Conservation (phyloP, 176 grass and related monocot genomes). For the Carex parvula region DNA sequence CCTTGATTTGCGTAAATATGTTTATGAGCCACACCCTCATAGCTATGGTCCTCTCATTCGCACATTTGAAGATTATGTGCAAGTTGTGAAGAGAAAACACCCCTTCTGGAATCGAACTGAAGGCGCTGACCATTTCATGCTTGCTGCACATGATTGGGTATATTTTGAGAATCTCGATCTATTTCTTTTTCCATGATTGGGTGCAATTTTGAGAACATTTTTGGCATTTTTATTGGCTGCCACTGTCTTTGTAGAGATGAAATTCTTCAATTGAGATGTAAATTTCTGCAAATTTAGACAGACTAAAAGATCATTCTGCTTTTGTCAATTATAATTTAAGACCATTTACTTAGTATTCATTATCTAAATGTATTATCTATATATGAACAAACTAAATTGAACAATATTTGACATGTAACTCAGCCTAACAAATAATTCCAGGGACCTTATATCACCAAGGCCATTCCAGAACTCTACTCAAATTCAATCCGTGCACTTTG, state of each 20-base stretch:
- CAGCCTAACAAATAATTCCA: not conserved
- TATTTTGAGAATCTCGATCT: not conserved
- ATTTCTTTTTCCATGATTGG: not conserved
- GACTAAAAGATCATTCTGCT: not conserved
- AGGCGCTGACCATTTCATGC: slow-evolving; percentile 84
- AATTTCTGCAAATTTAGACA: not conserved
- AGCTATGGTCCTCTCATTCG: no score
- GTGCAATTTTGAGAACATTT: not conserved
- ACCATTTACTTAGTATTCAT: not conserved
- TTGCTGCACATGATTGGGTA: slow-evolving; percentile 84
- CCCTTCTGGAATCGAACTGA: slow-evolving; percentile 70
- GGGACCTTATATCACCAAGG: slow-evolving; percentile 47
- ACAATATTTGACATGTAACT: not conserved
- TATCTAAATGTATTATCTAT: not conserved
- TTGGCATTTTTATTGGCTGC: not conserved
- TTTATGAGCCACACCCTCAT: not conserved
- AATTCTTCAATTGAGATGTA: not conserved
- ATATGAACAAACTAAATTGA: not conserved
- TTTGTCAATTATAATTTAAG: not conserved
- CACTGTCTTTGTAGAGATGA: not conserved
- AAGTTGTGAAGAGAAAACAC: slow-evolving; percentile 48
- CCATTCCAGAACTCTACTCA: slow-evolving; percentile 35
- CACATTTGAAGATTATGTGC: slow-evolving; percentile 55
- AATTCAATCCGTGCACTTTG: slow-evolving; percentile 66
- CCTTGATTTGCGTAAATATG: slow-evolving; percentile 35